Percentiles rank a stretch among this genome's conserved stretches.
These are phyloP conservation scores for Penicillium odoratum DNA, from an alignment of 495 filamentous ascomycete genomes.

Conservation along the genomic window DNA sequence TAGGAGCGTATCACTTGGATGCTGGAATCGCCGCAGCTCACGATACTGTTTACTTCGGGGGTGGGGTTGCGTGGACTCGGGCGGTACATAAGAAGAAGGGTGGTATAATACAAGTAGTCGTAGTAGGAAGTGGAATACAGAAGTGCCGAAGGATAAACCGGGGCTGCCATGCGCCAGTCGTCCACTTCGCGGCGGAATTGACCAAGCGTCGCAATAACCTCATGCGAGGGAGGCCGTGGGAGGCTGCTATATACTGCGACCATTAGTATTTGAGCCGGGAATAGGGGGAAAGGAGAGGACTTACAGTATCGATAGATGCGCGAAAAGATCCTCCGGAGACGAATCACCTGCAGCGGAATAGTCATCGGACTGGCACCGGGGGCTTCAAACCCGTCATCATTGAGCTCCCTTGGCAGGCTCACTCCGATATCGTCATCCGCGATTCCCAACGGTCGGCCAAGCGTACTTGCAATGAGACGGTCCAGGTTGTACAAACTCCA, in stretches of 20 bases:
- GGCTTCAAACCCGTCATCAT: conserved; percentile 44
- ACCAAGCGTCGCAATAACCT: conserved; percentile 34
- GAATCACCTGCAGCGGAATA: conserved; percentile 50
- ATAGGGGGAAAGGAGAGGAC: conserved; percentile 8
- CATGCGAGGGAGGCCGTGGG: conserved; percentile 35
- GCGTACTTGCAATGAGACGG: conserved; percentile 49
- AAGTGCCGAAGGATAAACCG: conserved; percentile 40
- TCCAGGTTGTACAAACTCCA: conserved; percentile 57
- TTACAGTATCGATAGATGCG: conserved; percentile 48
- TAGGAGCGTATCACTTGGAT: conserved; percentile 52
- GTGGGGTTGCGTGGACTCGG: conserved; percentile 50
- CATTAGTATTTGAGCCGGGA: neutral
- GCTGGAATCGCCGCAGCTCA: conserved; percentile 51
- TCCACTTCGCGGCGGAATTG: conserved; percentile 51
- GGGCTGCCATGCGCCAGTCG: conserved; percentile 43
- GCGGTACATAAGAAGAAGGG: conserved; percentile 52
- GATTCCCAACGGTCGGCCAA: conserved; percentile 50
- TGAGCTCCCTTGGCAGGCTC: conserved; percentile 44
- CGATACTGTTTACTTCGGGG: conserved; percentile 43
- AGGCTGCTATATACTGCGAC: conserved; percentile 47
- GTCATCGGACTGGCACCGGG: conserved; percentile 45
- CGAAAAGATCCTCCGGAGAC: conserved; percentile 50
- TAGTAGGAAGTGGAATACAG: conserved; percentile 52
- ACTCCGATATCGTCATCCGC: conserved; percentile 53
- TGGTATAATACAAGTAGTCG: conserved; percentile 54